A percentile compares a stretch with the other conserved stretches of the same genome.
Evolutionary conservation across 139 green algal genomes (phyloP).

Genomic region (Mesotaenium endlicherianum): DNA sequence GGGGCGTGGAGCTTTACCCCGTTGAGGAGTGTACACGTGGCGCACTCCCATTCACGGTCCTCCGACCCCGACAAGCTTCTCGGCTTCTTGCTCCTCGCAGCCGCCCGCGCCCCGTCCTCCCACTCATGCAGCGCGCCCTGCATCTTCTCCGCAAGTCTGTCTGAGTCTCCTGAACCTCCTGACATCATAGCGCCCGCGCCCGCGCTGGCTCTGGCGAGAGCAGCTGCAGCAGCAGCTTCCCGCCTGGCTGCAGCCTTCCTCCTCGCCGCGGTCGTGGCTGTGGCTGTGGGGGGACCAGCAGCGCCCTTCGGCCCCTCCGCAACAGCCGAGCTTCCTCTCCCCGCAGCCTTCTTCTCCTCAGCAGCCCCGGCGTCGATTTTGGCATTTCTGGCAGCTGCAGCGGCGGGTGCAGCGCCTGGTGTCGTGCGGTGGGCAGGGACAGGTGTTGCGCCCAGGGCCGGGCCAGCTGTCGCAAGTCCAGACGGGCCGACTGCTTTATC

Average conservation of each 20-base stretch:
- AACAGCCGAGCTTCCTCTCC: not conserved
- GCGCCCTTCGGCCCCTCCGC: no score
- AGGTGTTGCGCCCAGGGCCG: no score
- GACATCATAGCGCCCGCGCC: not conserved
- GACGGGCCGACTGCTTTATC: no score
- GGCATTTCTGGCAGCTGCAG: no score
- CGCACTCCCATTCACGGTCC: not conserved
- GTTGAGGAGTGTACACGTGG: conserved; percentile 22
- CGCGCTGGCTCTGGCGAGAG: not conserved
- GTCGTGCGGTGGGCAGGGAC: no score
- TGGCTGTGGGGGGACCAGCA: no score
- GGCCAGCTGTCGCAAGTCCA: no score
- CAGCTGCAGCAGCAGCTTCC: not conserved
- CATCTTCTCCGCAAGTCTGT: not conserved
- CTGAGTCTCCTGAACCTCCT: no score
- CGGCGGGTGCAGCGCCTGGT: no score
- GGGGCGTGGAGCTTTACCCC: not conserved
- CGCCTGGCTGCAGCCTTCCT: not conserved
- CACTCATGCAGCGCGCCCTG: not conserved
- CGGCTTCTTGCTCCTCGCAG: not conserved
- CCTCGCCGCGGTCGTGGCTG: no score
- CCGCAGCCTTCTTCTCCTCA: conserved; percentile 3
- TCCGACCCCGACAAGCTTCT: not conserved
- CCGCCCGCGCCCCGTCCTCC: not conserved
- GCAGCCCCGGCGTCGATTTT: not conserved